Evolutionary conservation across 2,329 filamentous ascomycete genomes (phyloP).

Genomic region (Macrophomina tecta): DNA sequence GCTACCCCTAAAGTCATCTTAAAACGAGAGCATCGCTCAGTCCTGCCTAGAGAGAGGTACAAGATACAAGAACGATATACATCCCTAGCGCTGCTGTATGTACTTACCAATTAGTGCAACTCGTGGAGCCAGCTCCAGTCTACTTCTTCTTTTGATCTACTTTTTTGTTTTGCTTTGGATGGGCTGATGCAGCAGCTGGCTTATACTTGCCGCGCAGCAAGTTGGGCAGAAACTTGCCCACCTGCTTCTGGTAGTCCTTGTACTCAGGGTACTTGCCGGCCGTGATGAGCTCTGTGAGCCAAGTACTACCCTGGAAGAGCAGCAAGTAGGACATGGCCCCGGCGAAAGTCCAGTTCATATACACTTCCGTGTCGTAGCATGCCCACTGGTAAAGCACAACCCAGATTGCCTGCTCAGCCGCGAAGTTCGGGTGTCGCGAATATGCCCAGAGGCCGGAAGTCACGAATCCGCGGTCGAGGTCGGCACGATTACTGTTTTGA

Average conservation of each 20-base stretch:
- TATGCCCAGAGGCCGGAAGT: conserved; percentile 84
- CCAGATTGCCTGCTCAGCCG: conserved; percentile 91
- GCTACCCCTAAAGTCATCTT: no score
- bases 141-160: not conserved
- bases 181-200: not conserved
- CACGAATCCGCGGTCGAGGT: conserved; percentile 89
- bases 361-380: conserved; percentile 72
- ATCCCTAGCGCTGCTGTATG: no score
- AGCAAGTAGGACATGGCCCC: conserved; percentile 74
- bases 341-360: conserved; percentile 78
- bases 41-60: no score
- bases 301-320: conserved; percentile 89
- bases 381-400: conserved; percentile 86
- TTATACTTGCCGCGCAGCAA: not conserved
- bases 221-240: conserved; percentile 80
- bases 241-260: conserved; percentile 77
- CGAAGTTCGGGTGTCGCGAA: conserved; percentile 93
- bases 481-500: conserved; percentile 66
- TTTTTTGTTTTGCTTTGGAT: not conserved
- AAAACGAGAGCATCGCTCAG: no score
- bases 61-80: no score
- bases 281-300: conserved; percentile 83
- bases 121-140: not conserved
- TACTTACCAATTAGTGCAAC: no score
- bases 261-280: conserved; percentile 88